Evolutionary conservation across 2,329 filamentous ascomycete genomes (phyloP).

Genomic region (Plectosphaerella sp.): DNA sequence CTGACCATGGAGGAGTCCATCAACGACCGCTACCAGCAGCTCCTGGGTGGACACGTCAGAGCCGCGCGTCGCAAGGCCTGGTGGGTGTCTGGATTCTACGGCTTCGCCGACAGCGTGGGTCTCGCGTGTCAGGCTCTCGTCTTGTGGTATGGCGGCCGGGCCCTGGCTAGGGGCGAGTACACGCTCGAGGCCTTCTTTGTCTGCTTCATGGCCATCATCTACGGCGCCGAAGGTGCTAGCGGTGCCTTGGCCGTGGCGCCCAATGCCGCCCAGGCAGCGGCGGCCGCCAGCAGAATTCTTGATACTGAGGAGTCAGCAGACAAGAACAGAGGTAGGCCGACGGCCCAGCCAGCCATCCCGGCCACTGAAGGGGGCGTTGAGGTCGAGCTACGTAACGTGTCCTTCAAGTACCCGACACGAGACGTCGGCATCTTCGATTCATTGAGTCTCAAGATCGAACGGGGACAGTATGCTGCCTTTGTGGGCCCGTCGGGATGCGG

Average conservation of each 20-base stretch:
- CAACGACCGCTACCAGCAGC: slow-evolving; percentile 27
- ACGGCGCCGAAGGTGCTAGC: slow-evolving; percentile 43
- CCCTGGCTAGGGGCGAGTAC: slow-evolving; percentile 22
- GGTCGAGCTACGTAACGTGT: slow-evolving; percentile 15
- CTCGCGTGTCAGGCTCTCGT: slow-evolving; percentile 42
- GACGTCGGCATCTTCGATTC: slow-evolving; percentile 15
- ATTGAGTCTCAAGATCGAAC: slow-evolving; percentile 20
- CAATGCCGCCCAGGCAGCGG: slow-evolving; percentile 4
- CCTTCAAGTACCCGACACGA: slow-evolving; percentile 17
- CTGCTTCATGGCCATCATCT: slow-evolving; percentile 46
- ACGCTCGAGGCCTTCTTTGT: slow-evolving; percentile 45
- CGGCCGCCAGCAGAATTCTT: slow-evolving; percentile 3
- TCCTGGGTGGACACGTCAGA: slow-evolving; percentile 28
- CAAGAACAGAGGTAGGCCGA: neutral
- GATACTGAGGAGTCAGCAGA: slow-evolving; percentile 1
- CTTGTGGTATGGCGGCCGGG: slow-evolving; percentile 43
- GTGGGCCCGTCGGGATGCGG: slow-evolving; percentile 42
- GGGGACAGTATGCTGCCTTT: slow-evolving; percentile 38
- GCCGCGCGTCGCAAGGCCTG: slow-evolving; percentile 23
- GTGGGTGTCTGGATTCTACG: slow-evolving; percentile 26
- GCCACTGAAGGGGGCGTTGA: slow-evolving; percentile 7
- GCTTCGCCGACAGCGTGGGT: slow-evolving; percentile 30
- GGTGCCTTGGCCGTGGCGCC: slow-evolving; percentile 3
- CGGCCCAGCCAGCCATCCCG: neutral
- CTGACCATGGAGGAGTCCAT: slow-evolving; percentile 58